phyloP scores from a whole-genome alignment of 345 rosid species.

The Eucalyptus rudis region DNA sequence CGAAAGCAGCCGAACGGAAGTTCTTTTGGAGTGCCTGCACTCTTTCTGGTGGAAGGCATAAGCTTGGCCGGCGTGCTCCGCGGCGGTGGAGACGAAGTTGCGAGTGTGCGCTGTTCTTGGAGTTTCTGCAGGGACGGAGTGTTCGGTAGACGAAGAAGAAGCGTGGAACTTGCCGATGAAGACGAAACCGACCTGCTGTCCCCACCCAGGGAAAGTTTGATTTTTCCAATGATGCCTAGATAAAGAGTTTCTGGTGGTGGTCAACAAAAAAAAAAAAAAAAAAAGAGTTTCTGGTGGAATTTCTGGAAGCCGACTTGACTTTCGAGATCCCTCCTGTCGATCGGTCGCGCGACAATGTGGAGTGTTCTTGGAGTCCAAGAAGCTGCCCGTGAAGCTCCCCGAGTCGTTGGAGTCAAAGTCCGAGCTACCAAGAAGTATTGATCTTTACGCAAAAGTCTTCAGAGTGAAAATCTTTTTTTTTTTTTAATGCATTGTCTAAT shows the following conservation, averaged over 20 bases:
- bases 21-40: neutral
- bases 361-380: neutral
- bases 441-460: too few relatives aligned
- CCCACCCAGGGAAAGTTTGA: constrained; percentile 71
- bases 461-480: too few relatives aligned
- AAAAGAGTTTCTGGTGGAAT: too few relatives aligned
- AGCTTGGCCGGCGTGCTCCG: neutral
- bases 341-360: neutral
- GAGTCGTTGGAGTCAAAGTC: neutral
- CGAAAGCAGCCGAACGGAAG: neutral
- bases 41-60: neutral
- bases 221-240: constrained; percentile 54
- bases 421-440: too few relatives aligned
- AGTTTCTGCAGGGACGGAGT: too few relatives aligned
- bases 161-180: constrained; percentile 87
- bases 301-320: neutral
- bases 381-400: neutral
- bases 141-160: constrained; percentile 23
- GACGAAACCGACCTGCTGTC: constrained; percentile 57
- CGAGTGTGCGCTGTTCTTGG: neutral
- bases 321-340: neutral
- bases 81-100: neutral
- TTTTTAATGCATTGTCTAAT: too few relatives aligned
- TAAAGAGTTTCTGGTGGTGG: neutral
- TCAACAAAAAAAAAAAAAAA: too few relatives aligned